Evolutionary conservation across 805 yeast genomes (phyloP), one percentile per base, ranked within the genome.

Genomic region (Wickerhamiella dianesei): DNA sequence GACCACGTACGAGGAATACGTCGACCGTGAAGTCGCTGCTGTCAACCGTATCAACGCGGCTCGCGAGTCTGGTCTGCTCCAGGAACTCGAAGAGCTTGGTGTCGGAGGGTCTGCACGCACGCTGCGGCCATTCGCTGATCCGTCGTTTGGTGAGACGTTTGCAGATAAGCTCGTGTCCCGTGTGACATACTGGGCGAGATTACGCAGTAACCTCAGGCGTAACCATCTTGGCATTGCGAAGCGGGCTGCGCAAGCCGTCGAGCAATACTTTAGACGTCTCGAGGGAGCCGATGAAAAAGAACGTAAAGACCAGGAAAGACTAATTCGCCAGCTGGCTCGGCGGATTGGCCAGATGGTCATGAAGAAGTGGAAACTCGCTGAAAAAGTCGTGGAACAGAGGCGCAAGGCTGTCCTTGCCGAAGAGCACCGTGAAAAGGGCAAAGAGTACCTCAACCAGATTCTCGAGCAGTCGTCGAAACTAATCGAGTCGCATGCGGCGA

Each of bases 301-400:
- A 48, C 73, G 73, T 19, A 79, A 79, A 53, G 94, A 82, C 48
- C 76, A 79, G 55, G 94, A 87, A 55, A 81, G 76, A 55, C 76
- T 77, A 45, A 69, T 82, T 48, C 69, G 73, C 48, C 75, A 74
- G 49, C 62, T 89, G 32, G 94, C 96, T n/a, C 76, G 85, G 55
- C 73, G 79, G 43, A 82, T 94, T 0, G 82, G 83, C 1, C 80
- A 76, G 56, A 86, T 87, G 40, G 96, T 92, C 9, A 81, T 81
- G 63, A 86, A 80, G 61, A 79, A 92, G 58, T 92, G 99, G 99
- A 67, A 72, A 19, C 71, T 87, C 43, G 98, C 96, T 2, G 84
- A 80, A 51, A 86, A 83, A 60, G 69, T 70, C 13, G 82, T 79
- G 14, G 68, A 83, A 50, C 92, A 83, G 59, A 79, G 80, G 42